Base-by-base conservation (phyloP, 106 monocot species). In the Platanthera guangdongensis region DNA sequence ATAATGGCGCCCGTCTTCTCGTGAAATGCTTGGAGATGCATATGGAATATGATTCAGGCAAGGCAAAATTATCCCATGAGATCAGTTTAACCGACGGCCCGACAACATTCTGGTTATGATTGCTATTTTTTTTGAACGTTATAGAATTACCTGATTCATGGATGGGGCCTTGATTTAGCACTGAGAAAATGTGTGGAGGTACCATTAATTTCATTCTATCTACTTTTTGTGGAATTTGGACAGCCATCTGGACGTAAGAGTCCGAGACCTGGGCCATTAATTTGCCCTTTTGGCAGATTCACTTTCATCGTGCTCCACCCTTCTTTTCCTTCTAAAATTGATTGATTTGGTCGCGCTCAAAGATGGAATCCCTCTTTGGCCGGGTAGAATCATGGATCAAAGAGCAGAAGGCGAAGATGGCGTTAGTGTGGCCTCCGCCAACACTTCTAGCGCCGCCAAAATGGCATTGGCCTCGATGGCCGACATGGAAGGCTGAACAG, bases 381-480 rank as follows among this genome's bases (percentile, higher is more conserved):
- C 64, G 88, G 47, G 85, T 88, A 78, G 97, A 94, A 78, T 60
- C 86, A 47, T 99, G 91, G 91, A 85, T 94, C 86, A 81, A 71
- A 72, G 94, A 91, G 49, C 93, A 90, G 79, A 73, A 86, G 46
- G 82, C 72, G 72, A 72, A 65, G 21, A 74, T 85, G 16, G 57
- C 54, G 45, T 72, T 79, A 45, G 6, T 78, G 15, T 79, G 78
- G 85, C 83, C 63, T 18, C 75, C 78, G 32, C 80, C 76, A 1
- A 1, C 11, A 25, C 28, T 30, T 8, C 25, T 30, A 8, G 68
- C 59, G 69, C 87, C 81, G 2, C 77, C 74, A 75, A 72, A 63
- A 63, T 82, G 83, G 92, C 70, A 68, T 51, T 93, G 93, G 65
- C 65, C 65, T n/a, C 65, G 65, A 32, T 65, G 65, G 96, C 87